These are phyloP conservation scores for Cyberlindnera suaveolens DNA, from an alignment of 805 yeast species.

Conservation along the genomic window DNA sequence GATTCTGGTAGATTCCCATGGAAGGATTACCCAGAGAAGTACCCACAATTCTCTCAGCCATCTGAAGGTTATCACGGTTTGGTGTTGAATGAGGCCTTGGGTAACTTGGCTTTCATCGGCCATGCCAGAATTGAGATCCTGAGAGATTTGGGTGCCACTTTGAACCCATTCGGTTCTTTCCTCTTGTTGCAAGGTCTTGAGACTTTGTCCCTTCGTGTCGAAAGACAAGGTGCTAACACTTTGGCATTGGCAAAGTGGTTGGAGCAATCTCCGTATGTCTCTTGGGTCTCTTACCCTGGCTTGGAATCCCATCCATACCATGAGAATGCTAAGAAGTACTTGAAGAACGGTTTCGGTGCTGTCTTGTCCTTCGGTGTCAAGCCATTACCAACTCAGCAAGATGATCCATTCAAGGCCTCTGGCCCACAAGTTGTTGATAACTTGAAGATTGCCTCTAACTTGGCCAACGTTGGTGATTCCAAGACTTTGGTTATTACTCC, in stretches of 20 bases:
- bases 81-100: constrained; percentile 74
- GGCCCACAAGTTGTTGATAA: constrained; percentile 82
- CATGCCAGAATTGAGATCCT: constrained; percentile 78
- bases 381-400: constrained; percentile 44
- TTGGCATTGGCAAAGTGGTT: constrained; percentile 72
- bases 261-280: constrained; percentile 65
- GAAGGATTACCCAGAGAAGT: constrained; percentile 76
- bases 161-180: constrained; percentile 87
- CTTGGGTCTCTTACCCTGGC: constrained; percentile 93
- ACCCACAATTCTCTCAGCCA: constrained; percentile 88
- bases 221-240: constrained; percentile 84
- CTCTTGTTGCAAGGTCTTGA: constrained; percentile 87
- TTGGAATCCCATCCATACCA: constrained; percentile 72
- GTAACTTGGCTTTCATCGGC: constrained; percentile 70
- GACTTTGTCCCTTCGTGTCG: constrained; percentile 88
- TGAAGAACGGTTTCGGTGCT: constrained; percentile 78
- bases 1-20: constrained; percentile 94
- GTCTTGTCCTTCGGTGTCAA: constrained; percentile 88
- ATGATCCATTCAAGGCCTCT: constrained; percentile 62
- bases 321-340: constrained; percentile 76
- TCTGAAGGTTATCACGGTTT: constrained; percentile 93
- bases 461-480: constrained; percentile 96
- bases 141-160: constrained; percentile 88
- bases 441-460: constrained; percentile 80
- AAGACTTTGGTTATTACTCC: constrained; percentile 96